Percentiles rank a stretch among this genome's conserved stretches.
Conservation (phyloP, 106 monocot genomes). For the Amphibolis antarctica region DNA sequence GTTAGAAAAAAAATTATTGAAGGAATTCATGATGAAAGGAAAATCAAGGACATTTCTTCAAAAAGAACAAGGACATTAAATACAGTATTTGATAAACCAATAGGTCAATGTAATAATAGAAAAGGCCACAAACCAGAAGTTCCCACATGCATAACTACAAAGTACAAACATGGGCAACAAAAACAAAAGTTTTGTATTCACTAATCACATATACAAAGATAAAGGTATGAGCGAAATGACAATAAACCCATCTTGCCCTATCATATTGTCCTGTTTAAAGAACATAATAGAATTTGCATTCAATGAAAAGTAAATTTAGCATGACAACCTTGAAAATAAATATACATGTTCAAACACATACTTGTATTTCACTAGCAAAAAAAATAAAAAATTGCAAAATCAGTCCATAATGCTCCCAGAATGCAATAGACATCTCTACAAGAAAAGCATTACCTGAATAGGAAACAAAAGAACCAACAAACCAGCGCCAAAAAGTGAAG, state of each 20-base stretch:
- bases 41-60: too few relatives aligned
- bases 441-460: constrained; percentile 47
- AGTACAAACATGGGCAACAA: neutral
- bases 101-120: neutral
- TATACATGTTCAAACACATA: too few relatives aligned
- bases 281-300: neutral
- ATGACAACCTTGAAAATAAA: neutral
- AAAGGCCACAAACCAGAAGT: neutral
- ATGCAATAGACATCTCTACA: neutral
- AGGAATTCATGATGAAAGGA: too few relatives aligned
- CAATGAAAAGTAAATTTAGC: neutral
- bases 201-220: neutral
- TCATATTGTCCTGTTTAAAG: neutral
- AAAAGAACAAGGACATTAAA: too few relatives aligned
- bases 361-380: neutral
- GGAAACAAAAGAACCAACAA: constrained; percentile 86
- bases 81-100: too few relatives aligned
- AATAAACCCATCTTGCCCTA: neutral
- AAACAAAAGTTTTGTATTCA: too few relatives aligned
- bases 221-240: neutral
- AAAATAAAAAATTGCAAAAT: neutral
- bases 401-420: too few relatives aligned
- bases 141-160: neutral
- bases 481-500: constrained; percentile 66
- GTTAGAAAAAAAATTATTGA: neutral